Base-by-base conservation (phyloP, 352 stramenopile genomes). In the Phytophthora pistaciae region DNA sequence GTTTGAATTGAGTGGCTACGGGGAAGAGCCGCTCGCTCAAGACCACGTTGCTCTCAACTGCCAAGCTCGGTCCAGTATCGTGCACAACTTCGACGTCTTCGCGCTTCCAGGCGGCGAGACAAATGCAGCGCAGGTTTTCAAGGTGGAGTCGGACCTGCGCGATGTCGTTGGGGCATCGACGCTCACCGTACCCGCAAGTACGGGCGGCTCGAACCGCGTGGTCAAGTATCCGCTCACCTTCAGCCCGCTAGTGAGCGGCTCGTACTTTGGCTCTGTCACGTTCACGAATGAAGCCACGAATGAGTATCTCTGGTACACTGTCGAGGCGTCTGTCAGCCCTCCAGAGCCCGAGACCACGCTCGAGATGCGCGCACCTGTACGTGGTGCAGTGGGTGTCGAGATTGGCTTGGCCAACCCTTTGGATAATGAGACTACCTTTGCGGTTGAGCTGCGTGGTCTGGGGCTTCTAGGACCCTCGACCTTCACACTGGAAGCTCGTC, bases 251-350 rank as follows among this genome's bases (percentile, higher is more conserved):
- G 80, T 98, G 25, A 97, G 93, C 11, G 96, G 96, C 10, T 91
- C 81, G 46, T 98, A 98, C 68, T 97, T 96, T 75, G 96, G 96
- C 7, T 96, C 89, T 8, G 84, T 99, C 54, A 98, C 92, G 13
- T 99, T 99, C 64, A 98, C 85, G 11, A 95, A 97, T 59, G 69
- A 82, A 31, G 57, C 64, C 8, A 94, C 84, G 21, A 86, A 80
- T n/a, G 84, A 94, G 60, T 97, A 92, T 64, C 69, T 94, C 9
- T 99, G 96, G 96, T 99, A 98, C 75, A 98, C 96, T 13, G 85
- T 99, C 5, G 91, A 98, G 65, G 92, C 97, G 11, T 84, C 85
- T 2, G 91, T 96, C 4, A 81, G 75, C 50, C 84, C 87, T 5
- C 90, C 90, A 0, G 78, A 89, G 14, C 88, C 90, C 0, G 91